Conservation (phyloP, 306 rosid genomes). For the Citrullus mucosospermus region DNA sequence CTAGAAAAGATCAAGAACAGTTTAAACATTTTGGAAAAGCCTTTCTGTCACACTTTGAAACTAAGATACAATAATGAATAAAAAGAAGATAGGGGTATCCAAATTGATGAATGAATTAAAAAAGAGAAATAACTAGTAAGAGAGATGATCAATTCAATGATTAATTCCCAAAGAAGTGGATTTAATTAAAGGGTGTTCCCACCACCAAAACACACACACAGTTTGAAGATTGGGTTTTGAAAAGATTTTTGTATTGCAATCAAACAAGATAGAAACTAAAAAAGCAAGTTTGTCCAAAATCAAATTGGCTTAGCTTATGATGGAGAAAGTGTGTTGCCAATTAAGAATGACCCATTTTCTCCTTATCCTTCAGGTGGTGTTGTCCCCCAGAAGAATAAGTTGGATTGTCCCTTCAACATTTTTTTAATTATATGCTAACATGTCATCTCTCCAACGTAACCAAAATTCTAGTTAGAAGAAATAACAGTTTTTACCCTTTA, state of each 20-base stretch:
- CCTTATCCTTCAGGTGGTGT: background rate
- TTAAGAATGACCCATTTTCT: background rate
- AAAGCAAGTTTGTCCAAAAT: constrained; percentile 6
- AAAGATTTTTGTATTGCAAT: constrained; percentile 12
- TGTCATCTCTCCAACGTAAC: too few relatives aligned
- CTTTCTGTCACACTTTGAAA: constrained; percentile 6
- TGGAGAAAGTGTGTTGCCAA: background rate
- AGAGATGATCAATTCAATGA: background rate
- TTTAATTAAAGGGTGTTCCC: background rate
- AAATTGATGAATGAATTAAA: background rate
- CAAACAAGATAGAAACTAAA: constrained; percentile 7
- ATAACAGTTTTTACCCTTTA: too few relatives aligned
- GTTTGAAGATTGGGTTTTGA: constrained; percentile 12
- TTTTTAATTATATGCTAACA: too few relatives aligned
- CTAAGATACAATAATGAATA: background rate
- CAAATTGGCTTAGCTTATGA: background rate
- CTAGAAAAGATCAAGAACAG: background rate
- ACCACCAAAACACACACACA: background rate
- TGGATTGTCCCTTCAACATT: background rate
- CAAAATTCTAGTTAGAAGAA: too few relatives aligned
- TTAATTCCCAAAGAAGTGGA: background rate
- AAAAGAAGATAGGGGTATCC: background rate
- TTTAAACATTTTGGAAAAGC: background rate
- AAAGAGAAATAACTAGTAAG: background rate
- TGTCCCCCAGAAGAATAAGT: background rate